These are phyloP conservation scores for Rhinocladiella similis DNA, from an alignment of 2,329 filamentous ascomycete genomes.

Conservation along the genomic window DNA sequence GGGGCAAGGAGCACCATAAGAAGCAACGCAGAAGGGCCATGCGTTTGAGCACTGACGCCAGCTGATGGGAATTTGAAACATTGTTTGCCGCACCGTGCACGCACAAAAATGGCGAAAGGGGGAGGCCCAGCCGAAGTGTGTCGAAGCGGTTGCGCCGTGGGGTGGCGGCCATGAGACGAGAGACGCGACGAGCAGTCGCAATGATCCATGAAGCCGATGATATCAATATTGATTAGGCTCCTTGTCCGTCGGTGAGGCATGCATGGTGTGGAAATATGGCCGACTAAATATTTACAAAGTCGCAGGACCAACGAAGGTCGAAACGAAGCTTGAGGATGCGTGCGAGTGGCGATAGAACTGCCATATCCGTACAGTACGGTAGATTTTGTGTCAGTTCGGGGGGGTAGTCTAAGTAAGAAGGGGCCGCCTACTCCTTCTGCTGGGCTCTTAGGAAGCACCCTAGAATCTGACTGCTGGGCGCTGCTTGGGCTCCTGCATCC, in stretches of 20 bases:
- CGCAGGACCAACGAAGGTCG: conserved; percentile 20
- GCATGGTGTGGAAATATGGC: not conserved
- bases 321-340: conserved; percentile 13
- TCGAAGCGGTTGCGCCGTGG: not conserved
- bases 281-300: not conserved
- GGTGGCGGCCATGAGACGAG: not conserved
- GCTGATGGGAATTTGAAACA: conserved; percentile 20
- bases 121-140: not conserved
- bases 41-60: conserved; percentile 9
- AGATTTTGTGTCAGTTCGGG: not conserved
- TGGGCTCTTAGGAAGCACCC: not conserved
- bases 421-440: too few species aligned
- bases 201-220: not conserved
- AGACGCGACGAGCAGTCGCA: not conserved
- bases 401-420: too few species aligned
- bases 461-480: conserved; percentile 1
- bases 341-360: not conserved
- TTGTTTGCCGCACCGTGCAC: conserved; percentile 21
- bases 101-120: not conserved
- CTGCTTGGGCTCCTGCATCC: not conserved
- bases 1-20: not conserved
- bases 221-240: not conserved
- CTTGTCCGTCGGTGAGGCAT: conserved; percentile 1
- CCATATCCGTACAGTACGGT: not conserved
- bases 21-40: not conserved